Base-by-base conservation (phyloP, 108 stramenopile species). In the Skeletonema grethae region DNA sequence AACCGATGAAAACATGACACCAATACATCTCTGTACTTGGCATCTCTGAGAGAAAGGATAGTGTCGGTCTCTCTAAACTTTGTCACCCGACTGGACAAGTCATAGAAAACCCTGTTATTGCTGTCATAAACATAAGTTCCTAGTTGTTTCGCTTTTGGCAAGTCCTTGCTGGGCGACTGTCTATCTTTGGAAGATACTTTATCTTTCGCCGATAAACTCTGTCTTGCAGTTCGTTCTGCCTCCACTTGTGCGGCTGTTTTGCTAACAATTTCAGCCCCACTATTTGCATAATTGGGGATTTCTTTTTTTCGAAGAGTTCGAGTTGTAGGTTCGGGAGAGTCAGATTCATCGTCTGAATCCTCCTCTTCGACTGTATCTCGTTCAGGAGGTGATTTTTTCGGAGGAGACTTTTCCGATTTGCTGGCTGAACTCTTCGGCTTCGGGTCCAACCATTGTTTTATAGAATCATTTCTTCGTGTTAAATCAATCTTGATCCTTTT, bases 401-500 rank as follows among this genome's bases (percentile, higher is more conserved):
- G 7, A 22, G 50, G 22, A 3, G 50, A 24, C 50, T 53, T 53
- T 24, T 53, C 22, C 20, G 50, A 22, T 8, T 53, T 53, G 5
- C 22, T 22, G 22, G 22, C 50, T 53, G 50, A 53, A 53, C 20
- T 22, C 50, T 53, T 53, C 1, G 50, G 22, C 20, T 53, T 53
- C 50, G 15, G 22, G 20, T 22, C 22, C 22, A 22, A n/a, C 50
- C 50, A 53, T 24, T 53, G 50, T 22, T 53, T 53, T 10, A 9
- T 9, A 0, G 20, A 22, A 9, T 53, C 50, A 15, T n/a, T 53
- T 53, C 50, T 53, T 53, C 50, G 18, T 5, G n/a, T n/a, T 9
- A 53, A 53, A 53, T 53, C 50, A 53, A 53, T 53, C 50, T 22
- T 53, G 8, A 53, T 53, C 22, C n/a, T 53, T 22, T 53, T 53